Evolutionary conservation across 75 land plant genomes (phyloP).

Genomic region (Chamaecyparis obtusa): DNA sequence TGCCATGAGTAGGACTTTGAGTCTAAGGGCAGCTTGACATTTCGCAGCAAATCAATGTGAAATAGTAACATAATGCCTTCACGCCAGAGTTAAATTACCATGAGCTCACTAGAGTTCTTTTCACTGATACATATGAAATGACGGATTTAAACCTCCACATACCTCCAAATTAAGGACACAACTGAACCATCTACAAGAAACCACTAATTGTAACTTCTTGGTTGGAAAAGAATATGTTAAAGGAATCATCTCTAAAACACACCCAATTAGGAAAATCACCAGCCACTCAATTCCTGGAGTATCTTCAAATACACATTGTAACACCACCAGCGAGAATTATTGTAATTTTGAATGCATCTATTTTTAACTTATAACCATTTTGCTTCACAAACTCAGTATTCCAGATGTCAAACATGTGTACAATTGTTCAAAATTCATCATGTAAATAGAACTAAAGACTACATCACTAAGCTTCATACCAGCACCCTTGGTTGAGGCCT

Average conservation of each 20-base stretch:
- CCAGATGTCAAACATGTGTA: too few relatives aligned
- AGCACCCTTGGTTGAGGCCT: neutral
- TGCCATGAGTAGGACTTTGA: neutral
- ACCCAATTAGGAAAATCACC: neutral
- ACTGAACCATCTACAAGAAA: neutral
- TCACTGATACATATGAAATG: neutral
- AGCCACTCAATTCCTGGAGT: neutral
- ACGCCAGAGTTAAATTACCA: neutral
- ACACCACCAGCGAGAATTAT: too few relatives aligned
- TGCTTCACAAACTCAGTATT: too few relatives aligned
- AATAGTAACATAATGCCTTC: neutral
- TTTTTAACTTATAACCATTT: too few relatives aligned
- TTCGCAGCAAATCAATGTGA: neutral
- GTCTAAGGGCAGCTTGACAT: neutral
- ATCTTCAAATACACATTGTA: too few relatives aligned
- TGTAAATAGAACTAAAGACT: neutral
- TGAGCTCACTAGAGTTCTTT: neutral
- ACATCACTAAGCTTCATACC: neutral
- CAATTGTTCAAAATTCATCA: neutral
- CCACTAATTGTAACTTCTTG: neutral
- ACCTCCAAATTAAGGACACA: neutral
- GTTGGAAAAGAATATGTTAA: neutral
- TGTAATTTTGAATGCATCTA: too few relatives aligned
- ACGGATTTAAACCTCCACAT: neutral
- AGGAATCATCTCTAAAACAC: neutral